Evolutionary conservation across 2,329 filamentous ascomycete genomes (phyloP).

Genomic region (Xylariaceae sp.): DNA sequence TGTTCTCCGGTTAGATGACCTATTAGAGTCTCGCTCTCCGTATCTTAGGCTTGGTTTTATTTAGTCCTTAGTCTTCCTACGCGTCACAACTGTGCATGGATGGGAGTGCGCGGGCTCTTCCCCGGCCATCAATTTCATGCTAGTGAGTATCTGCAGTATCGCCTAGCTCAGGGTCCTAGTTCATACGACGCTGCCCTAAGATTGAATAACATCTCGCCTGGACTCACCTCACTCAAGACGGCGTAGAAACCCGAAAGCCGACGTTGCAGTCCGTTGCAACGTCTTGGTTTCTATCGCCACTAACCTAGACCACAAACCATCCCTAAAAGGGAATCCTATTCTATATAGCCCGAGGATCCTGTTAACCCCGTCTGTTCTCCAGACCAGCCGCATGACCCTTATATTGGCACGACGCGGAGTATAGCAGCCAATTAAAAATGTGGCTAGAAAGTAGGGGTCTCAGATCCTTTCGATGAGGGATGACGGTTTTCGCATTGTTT

Average conservation of each 20-base stretch:
- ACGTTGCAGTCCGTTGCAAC: not conserved
- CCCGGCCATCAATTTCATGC: not conserved
- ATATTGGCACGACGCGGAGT: slow-evolving; percentile 4
- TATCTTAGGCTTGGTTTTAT: too few relatives aligned
- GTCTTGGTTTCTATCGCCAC: too few relatives aligned
- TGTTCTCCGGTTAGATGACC: too few relatives aligned
- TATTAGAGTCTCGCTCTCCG: too few relatives aligned
- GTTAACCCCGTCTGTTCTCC: slow-evolving; percentile 22
- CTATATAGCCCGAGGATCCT: slow-evolving; percentile 3
- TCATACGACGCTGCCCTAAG: slow-evolving; percentile 24
- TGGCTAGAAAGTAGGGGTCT: not conserved
- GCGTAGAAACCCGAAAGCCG: slow-evolving; percentile 19
- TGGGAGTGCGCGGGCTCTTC: slow-evolving; percentile 8
- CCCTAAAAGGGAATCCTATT: slow-evolving; percentile 13
- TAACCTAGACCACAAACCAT: too few relatives aligned
- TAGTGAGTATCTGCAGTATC: too few relatives aligned
- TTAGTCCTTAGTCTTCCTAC: too few relatives aligned
- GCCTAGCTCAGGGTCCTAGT: too few relatives aligned
- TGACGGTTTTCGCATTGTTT: not conserved
- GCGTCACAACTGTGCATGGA: too few relatives aligned
- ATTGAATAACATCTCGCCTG: not conserved
- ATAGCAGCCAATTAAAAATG: not conserved
- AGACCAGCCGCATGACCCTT: slow-evolving; percentile 11
- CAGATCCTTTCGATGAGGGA: not conserved
- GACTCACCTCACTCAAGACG: not conserved